Conservation (phyloP, 176 grass and related monocot species). For the Urochloa ruziziensis region DNA sequence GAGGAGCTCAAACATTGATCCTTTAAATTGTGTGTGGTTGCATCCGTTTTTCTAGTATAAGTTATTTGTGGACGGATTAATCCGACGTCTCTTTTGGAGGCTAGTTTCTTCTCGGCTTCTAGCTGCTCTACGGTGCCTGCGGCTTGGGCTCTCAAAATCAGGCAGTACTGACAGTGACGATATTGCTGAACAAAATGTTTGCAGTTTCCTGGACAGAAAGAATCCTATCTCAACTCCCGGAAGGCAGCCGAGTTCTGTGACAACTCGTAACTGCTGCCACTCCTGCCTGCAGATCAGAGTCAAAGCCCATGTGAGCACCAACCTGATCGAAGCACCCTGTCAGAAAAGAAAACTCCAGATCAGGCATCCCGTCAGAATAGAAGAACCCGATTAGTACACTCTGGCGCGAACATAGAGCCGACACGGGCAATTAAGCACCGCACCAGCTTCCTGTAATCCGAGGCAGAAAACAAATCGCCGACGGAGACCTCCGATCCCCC, state of each 20-base stretch:
- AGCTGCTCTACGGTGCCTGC: not conserved
- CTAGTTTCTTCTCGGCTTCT: not conserved
- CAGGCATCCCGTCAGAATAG: not conserved
- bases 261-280: not conserved
- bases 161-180: not conserved
- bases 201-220: not conserved
- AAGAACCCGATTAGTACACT: not conserved
- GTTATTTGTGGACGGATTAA: not conserved
- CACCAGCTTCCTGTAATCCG: not conserved
- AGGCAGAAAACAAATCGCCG: conserved; percentile 7
- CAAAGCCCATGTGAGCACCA: conserved; percentile 8
- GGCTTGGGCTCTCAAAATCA: not conserved
- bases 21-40: not conserved
- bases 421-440: conserved; percentile 28
- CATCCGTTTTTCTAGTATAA: not conserved
- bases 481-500: not conserved
- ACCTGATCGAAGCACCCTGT: not conserved
- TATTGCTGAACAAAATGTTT: not conserved
- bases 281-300: not conserved
- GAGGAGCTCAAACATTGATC: not conserved
- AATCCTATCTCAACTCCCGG: not conserved
- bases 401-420: conserved; percentile 1
- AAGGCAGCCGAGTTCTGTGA: not conserved
- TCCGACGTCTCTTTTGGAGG: not conserved
- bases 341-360: conserved; percentile 6